A percentile compares a stretch with the other conserved stretches of the same genome.
Conservation (phyloP, 192 early-diverging fungal species). For the Chytriomyces hyalinus region DNA sequence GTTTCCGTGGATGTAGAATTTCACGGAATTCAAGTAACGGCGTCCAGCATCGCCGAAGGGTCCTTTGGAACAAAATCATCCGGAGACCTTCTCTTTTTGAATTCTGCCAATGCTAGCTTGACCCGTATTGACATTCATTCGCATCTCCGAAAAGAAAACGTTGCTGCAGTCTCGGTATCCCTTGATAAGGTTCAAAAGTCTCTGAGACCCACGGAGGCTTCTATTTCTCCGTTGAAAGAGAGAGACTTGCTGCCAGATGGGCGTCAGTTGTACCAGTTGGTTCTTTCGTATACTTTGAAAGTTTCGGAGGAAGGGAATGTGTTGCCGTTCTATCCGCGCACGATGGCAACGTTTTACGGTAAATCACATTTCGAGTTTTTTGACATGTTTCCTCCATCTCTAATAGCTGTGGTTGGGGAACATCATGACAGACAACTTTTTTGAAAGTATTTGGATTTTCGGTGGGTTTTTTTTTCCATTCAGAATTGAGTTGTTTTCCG, state of each 20-base stretch:
- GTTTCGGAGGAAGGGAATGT: slow-evolving; percentile 60
- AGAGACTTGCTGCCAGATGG: slow-evolving; percentile 79
- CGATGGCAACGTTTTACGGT: slow-evolving; percentile 80
- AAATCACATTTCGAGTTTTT: neutral
- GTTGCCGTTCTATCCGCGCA: slow-evolving; percentile 62
- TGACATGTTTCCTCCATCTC: neutral
- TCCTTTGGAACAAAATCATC: slow-evolving; percentile 32
- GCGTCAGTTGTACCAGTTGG: slow-evolving; percentile 70
- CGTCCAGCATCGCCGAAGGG: slow-evolving; percentile 41
- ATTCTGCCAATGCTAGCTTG: slow-evolving; percentile 57
- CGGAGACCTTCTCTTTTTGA: slow-evolving; percentile 44
- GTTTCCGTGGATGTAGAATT: slow-evolving; percentile 78
- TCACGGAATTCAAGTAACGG: slow-evolving; percentile 69
- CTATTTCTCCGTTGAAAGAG: slow-evolving; percentile 70
- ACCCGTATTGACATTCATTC: slow-evolving; percentile 76
- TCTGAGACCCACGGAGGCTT: slow-evolving; percentile 68
- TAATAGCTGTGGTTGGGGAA: neutral
- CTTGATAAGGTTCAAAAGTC: slow-evolving; percentile 68
- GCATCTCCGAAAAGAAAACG: slow-evolving; percentile 72
- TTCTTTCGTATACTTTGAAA: slow-evolving; percentile 76
- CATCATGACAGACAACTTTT: slow-evolving; percentile 40
- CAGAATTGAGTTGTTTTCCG: slow-evolving; percentile 25
- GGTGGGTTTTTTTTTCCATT: neutral
- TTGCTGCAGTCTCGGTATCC: slow-evolving; percentile 50
- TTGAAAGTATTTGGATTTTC: slow-evolving; percentile 31